phyloP scores from a whole-genome alignment of 805 yeast genomes.

The Cyberlindnera subsufficiens region DNA sequence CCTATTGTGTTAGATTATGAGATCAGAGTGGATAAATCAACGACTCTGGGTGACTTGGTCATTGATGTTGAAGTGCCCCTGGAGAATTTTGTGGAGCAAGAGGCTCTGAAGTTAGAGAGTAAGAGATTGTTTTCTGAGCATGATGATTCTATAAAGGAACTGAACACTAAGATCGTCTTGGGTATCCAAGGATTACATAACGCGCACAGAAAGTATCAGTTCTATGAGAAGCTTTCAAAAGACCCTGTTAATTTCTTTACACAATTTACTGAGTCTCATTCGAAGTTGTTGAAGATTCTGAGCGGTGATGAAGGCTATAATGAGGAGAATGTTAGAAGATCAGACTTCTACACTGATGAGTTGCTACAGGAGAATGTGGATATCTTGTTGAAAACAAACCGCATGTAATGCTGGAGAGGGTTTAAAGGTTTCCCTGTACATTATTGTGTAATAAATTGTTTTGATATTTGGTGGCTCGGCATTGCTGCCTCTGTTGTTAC shows the following conservation, averaged over 20 bases:
- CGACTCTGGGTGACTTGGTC: constrained; percentile 75
- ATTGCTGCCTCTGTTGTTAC: too few relatives aligned
- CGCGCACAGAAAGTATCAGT: constrained; percentile 62
- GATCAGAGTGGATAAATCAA: constrained; percentile 68
- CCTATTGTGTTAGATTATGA: constrained; percentile 77
- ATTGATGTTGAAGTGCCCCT: constrained; percentile 66
- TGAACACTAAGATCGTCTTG: constrained; percentile 28
- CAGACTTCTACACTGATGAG: constrained; percentile 74
- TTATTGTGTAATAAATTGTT: not conserved
- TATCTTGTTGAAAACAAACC: constrained; percentile 55
- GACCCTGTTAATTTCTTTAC: constrained; percentile 75
- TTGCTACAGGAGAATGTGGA: constrained; percentile 75
- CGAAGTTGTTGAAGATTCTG: constrained; percentile 78
- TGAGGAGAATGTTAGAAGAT: constrained; percentile 82
- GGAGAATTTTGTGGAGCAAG: constrained; percentile 25
- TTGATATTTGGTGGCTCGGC: too few relatives aligned
- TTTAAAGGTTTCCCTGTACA: not conserved
- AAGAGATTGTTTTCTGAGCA: constrained; percentile 23
- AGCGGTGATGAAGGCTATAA: constrained; percentile 86
- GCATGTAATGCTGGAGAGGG: constrained; percentile 5
- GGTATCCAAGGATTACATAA: constrained; percentile 46
- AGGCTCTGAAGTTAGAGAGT: constrained; percentile 25
- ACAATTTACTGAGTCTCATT: constrained; percentile 72
- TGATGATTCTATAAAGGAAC: constrained; percentile 27
- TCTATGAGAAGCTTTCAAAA: constrained; percentile 65